Conservation (phyloP, 495 filamentous ascomycete genomes). For the Lophiostoma macrostomum region DNA sequence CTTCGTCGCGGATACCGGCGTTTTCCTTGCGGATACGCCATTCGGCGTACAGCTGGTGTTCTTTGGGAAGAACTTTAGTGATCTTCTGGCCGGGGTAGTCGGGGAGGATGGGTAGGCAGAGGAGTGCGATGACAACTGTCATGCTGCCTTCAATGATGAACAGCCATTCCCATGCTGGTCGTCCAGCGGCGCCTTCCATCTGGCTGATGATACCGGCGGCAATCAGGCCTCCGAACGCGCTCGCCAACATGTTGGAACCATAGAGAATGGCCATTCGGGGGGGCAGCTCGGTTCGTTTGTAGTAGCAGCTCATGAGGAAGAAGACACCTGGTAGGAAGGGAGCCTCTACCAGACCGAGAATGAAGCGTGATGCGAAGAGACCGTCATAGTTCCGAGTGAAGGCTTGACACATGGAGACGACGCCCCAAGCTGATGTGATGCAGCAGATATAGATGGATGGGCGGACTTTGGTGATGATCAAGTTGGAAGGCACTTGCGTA, state of each 20-base stretch:
- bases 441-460: conserved; percentile 64
- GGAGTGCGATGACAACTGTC: conserved; percentile 44
- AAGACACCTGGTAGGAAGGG: conserved; percentile 42
- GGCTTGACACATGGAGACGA: conserved; percentile 64
- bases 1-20: neutral
- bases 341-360: conserved; percentile 57
- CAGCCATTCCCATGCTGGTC: conserved; percentile 49
- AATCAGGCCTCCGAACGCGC: conserved; percentile 62
- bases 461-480: conserved; percentile 39
- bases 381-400: conserved; percentile 58
- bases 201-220: conserved; percentile 54
- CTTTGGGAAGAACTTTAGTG: conserved; percentile 41
- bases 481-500: conserved; percentile 19
- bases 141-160: conserved; percentile 45
- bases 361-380: conserved; percentile 65
- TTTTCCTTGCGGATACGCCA: conserved; percentile 6
- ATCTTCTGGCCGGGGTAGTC: conserved; percentile 48
- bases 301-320: conserved; percentile 55
- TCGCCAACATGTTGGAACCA: conserved; percentile 58
- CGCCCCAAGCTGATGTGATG: conserved; percentile 68
- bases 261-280: conserved; percentile 58
- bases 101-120: conserved; percentile 42
- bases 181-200: conserved; percentile 45
- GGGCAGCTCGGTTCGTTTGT: conserved; percentile 53
- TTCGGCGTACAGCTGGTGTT: conserved; percentile 13